phyloP scores from a whole-genome alignment of 441 rosid genomes.

The Biscutella laevigata region DNA sequence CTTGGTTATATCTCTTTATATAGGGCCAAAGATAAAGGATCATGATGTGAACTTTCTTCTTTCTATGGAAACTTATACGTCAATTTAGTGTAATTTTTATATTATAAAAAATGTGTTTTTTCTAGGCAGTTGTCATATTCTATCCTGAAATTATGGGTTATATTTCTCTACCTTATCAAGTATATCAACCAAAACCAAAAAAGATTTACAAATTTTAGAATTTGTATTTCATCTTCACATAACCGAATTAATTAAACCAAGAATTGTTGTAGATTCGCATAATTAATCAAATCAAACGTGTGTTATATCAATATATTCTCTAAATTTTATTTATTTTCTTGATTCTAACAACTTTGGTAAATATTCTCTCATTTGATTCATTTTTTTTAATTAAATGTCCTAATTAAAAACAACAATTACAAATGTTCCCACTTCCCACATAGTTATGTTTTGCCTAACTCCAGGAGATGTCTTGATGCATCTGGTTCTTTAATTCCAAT shows the following conservation, averaged over 20 bases:
- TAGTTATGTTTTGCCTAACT: constrained; percentile 19
- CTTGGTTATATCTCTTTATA: constrained; percentile 22
- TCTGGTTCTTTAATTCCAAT: background rate
- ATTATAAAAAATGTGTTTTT: background rate
- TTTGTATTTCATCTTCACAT: background rate
- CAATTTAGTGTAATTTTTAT: background rate
- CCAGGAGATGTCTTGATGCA: constrained; percentile 16
- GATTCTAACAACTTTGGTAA: too few relatives aligned
- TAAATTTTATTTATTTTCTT: background rate
- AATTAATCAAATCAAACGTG: background rate
- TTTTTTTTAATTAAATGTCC: too few relatives aligned
- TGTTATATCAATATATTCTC: constrained; percentile 3
- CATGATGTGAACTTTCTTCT: constrained; percentile 19
- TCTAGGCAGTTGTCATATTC: constrained; percentile 3
- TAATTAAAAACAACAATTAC: too few relatives aligned
- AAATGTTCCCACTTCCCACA: too few relatives aligned
- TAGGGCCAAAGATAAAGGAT: constrained; percentile 10
- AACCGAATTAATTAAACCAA: background rate
- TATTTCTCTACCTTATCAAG: constrained; percentile 4
- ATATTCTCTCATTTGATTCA: too few relatives aligned
- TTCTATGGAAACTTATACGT: constrained; percentile 21
- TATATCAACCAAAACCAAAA: constrained; percentile 3
- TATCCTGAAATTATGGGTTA: constrained; percentile 4
- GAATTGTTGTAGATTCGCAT: background rate
- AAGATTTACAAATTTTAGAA: background rate